Evolutionary conservation across 148 eudicot genomes (phyloP).

Genomic region (Persicaria tinctoria): DNA sequence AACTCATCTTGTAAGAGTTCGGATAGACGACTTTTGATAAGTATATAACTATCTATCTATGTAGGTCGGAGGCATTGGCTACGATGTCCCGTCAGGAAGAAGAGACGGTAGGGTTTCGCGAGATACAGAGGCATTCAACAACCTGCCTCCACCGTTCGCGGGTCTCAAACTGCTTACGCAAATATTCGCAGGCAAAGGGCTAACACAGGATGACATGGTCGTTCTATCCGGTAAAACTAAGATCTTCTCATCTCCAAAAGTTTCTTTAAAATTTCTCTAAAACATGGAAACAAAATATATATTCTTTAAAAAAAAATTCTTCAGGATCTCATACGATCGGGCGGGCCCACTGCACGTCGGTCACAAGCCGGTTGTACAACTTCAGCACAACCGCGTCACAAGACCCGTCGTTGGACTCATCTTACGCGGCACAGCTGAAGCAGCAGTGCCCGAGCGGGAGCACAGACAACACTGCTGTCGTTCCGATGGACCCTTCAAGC

Average conservation of each 20-base stretch:
- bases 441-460: slow-evolving; percentile 49
- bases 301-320: too few species aligned
- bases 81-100: slow-evolving; percentile 74
- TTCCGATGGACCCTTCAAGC: slow-evolving; percentile 60
- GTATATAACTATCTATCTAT: background rate
- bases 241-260: background rate
- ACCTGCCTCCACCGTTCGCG: slow-evolving; percentile 44
- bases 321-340: slow-evolving; percentile 89
- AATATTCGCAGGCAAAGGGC: slow-evolving; percentile 50
- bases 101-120: slow-evolving; percentile 61
- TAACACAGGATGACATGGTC: slow-evolving; percentile 89
- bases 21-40: background rate
- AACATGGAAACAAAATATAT: slow-evolving; percentile 15
- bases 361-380: slow-evolving; percentile 45
- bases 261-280: slow-evolving; percentile 26
- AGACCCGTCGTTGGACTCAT: slow-evolving; percentile 52
- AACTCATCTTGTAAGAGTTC: background rate
- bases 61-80: slow-evolving; percentile 71
- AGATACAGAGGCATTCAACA: slow-evolving; percentile 29
- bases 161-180: slow-evolving; percentile 52
- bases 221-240: slow-evolving; percentile 22
- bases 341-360: slow-evolving; percentile 64
- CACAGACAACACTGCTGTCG: slow-evolving; percentile 33
- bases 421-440: slow-evolving; percentile 49
- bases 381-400: slow-evolving; percentile 33